phyloP scores from a whole-genome alignment of 2,329 filamentous ascomycete species.

The Alternaria tenuissima region DNA sequence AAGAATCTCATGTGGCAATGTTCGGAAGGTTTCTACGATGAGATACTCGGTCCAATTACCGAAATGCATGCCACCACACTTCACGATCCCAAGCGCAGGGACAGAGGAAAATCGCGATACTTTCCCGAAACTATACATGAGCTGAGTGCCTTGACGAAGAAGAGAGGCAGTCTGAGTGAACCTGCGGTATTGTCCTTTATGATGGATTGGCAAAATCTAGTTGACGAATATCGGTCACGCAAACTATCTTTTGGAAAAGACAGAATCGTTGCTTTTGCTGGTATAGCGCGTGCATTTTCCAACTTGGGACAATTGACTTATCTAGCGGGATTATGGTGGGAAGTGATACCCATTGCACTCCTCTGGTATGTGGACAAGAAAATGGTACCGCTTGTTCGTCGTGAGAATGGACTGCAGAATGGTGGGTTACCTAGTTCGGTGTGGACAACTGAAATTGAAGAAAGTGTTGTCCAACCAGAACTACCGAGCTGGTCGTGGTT shows the following conservation, averaged over 20 bases:
- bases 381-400: not conserved
- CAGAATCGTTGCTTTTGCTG: conserved; percentile 18
- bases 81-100: not conserved
- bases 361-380: conserved; percentile 18
- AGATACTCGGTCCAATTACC: conserved; percentile 7
- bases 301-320: conserved; percentile 10
- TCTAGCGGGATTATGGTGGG: conserved; percentile 15
- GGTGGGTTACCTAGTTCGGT: not conserved
- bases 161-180: not conserved
- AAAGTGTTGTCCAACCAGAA: not conserved
- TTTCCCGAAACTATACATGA: not conserved
- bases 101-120: not conserved
- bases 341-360: conserved; percentile 3
- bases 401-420: not conserved
- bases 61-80: not conserved
- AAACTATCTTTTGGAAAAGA: conserved; percentile 8
- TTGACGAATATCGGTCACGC: conserved; percentile 16
- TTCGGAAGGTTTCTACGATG: conserved; percentile 14
- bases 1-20: conserved; percentile 27
- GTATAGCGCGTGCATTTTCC: conserved; percentile 11
- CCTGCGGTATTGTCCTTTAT: not conserved
- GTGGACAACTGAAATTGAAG: not conserved
- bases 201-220: conserved; percentile 1
- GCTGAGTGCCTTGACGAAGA: not conserved
- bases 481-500: conserved; percentile 21